A percentile compares a stretch with the other conserved stretches of the same genome.
These are phyloP conservation scores for Leccinum broughii DNA, from an alignment of 768 basidiomycete genomes.

Conservation along the genomic window DNA sequence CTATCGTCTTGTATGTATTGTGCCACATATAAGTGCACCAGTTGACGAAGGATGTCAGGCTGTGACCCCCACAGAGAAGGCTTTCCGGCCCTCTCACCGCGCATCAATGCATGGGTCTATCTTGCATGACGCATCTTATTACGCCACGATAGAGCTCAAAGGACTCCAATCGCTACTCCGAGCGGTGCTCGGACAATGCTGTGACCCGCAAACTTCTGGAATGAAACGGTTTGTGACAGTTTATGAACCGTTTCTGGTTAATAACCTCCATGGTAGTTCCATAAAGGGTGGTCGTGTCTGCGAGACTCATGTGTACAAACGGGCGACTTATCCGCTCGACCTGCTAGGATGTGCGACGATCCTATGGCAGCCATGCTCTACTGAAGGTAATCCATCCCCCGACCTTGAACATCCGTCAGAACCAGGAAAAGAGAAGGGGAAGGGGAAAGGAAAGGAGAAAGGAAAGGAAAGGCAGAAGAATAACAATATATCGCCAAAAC, in stretches of 20 bases:
- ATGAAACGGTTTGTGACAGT: slow-evolving; percentile 51
- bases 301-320: slow-evolving; percentile 67
- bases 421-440: slow-evolving; percentile 12
- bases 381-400: not conserved
- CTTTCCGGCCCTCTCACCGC: slow-evolving; percentile 88
- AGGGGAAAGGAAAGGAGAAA: slow-evolving; percentile 20
- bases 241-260: not conserved
- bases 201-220: slow-evolving; percentile 67
- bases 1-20: slow-evolving; percentile 67
- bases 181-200: slow-evolving; percentile 51
- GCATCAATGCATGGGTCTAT: slow-evolving; percentile 85
- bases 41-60: slow-evolving; percentile 47
- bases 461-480: slow-evolving; percentile 37
- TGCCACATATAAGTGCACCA: not conserved
- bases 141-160: slow-evolving; percentile 69
- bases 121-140: slow-evolving; percentile 89
- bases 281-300: slow-evolving; percentile 63
- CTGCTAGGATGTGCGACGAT: slow-evolving; percentile 71
- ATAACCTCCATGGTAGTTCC: slow-evolving; percentile 45
- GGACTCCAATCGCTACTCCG: slow-evolving; percentile 61
- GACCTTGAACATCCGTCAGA: slow-evolving; percentile 1
- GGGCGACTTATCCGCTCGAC: slow-evolving; percentile 61
- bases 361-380: slow-evolving; percentile 61
- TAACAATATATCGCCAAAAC: slow-evolving; percentile 6
- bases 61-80: slow-evolving; percentile 84